A percentile compares a stretch with the other conserved stretches of the same genome.
Conservation (phyloP, 2,329 filamentous ascomycete species). For the Colletotrichum sidae region DNA sequence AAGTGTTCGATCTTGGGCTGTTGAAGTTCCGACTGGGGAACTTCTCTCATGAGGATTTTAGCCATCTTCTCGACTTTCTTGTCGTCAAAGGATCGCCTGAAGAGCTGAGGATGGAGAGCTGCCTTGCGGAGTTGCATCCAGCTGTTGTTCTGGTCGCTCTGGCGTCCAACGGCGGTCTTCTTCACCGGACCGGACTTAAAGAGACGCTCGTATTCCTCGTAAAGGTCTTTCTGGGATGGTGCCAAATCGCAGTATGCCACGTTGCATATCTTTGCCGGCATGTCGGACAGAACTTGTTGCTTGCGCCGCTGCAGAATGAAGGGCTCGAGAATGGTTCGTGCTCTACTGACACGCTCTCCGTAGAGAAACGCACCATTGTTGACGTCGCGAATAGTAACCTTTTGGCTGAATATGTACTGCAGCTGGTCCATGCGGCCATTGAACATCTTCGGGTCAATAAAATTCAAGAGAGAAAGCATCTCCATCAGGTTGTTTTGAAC, state of each 20-base stretch:
- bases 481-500: constrained; percentile 96
- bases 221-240: constrained; percentile 77
- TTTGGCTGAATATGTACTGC: constrained; percentile 90
- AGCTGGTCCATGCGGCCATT: constrained; percentile 80
- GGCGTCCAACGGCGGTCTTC: constrained; percentile 60
- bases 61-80: constrained; percentile 81
- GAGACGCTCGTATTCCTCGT: constrained; percentile 72
- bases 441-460: constrained; percentile 91
- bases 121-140: constrained; percentile 95
- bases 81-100: constrained; percentile 84
- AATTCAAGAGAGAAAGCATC: constrained; percentile 89
- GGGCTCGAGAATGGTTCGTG: constrained; percentile 91
- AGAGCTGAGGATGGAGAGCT: constrained; percentile 90
- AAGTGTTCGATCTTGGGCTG: constrained; percentile 65
- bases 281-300: constrained; percentile 85
- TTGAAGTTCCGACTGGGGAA: constrained; percentile 65
- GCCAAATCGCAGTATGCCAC: constrained; percentile 88
- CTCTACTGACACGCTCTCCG: constrained; percentile 85
- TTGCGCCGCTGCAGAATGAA: constrained; percentile 97
- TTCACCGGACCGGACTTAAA: constrained; percentile 71
- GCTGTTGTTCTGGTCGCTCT: constrained; percentile 73
- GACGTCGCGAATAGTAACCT: constrained; percentile 84
- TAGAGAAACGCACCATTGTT: constrained; percentile 87
- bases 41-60: constrained; percentile 78
- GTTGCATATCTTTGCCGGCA: constrained; percentile 82